Conservation (phyloP, 1,284 basidiomycete genomes). For the Vanrija humicola region DNA sequence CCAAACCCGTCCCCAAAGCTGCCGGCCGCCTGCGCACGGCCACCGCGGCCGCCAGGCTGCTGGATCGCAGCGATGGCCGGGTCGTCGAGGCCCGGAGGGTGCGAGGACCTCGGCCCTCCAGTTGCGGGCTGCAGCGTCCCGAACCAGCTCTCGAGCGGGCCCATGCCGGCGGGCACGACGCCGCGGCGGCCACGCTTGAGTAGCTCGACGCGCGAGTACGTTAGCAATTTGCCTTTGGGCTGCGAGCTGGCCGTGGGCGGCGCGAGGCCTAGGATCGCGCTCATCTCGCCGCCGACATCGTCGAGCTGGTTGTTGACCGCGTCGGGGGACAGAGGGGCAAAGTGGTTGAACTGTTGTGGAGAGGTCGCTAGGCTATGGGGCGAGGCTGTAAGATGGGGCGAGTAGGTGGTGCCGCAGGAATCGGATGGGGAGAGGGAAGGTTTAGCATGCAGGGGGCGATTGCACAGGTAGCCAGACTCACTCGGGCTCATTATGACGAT, state of each 20-base stretch:
- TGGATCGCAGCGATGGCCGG: constrained; percentile 41
- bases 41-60: constrained; percentile 12
- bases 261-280: constrained; percentile 20
- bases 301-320: constrained; percentile 25
- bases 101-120: background rate
- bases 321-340: constrained; percentile 42
- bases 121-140: background rate
- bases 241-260: constrained; percentile 1
- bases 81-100: constrained; percentile 22
- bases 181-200: constrained; percentile 7
- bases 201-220: constrained; percentile 14
- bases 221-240: constrained; percentile 6
- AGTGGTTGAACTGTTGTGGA: constrained; percentile 38
- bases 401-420: background rate
- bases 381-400: constrained; percentile 5
- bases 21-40: constrained; percentile 15
- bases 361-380: constrained; percentile 16
- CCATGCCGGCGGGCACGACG: constrained; percentile 1
- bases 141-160: constrained; percentile 17
- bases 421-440: background rate
- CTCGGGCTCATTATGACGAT: constrained; percentile 4
- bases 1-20: constrained; percentile 46
- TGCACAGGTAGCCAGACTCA: background rate
- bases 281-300: constrained; percentile 23
- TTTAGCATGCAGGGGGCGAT: background rate